Evolutionary conservation across 2,329 filamentous ascomycete species (phyloP).

Genomic region (Madurella mycetomatis): DNA sequence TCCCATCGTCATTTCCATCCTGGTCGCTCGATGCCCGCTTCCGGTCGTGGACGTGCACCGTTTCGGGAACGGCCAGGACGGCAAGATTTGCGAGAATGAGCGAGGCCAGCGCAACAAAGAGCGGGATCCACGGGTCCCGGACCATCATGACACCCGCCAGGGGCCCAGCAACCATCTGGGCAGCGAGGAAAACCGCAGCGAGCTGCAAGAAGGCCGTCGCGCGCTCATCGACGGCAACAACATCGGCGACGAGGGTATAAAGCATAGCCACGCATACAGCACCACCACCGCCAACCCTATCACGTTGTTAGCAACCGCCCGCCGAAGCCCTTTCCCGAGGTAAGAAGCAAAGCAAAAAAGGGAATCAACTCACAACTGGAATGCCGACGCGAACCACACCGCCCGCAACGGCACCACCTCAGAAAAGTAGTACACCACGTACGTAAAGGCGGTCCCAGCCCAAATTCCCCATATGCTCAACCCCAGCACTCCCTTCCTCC

Average conservation of each 20-base stretch:
- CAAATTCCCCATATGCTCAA: constrained; percentile 26
- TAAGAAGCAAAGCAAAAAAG: background rate
- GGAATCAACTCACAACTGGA: constrained; percentile 29
- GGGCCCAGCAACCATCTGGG: constrained; percentile 38
- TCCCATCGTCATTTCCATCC: background rate
- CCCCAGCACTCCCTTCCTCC: constrained; percentile 39
- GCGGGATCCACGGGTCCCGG: constrained; percentile 37
- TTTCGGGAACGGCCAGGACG: constrained; percentile 40
- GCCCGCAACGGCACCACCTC: constrained; percentile 39
- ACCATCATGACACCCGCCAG: constrained; percentile 39
- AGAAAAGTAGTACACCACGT: constrained; percentile 32
- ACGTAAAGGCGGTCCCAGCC: constrained; percentile 23
- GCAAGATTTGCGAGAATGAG: constrained; percentile 29
- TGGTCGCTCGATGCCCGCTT: background rate
- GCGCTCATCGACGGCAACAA: constrained; percentile 33
- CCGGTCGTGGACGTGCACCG: constrained; percentile 32
- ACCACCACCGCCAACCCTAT: constrained; percentile 38
- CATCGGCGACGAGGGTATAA: constrained; percentile 44
- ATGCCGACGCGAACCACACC: constrained; percentile 32
- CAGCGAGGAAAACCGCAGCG: constrained; percentile 33
- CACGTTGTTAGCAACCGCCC: background rate
- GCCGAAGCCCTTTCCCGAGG: no score
- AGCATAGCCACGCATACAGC: constrained; percentile 40
- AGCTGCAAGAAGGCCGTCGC: constrained; percentile 41
- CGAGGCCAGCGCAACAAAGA: constrained; percentile 33